Evolutionary conservation across 176 grass and related monocot species (phyloP).

Genomic region (Luzula sylvatica): DNA sequence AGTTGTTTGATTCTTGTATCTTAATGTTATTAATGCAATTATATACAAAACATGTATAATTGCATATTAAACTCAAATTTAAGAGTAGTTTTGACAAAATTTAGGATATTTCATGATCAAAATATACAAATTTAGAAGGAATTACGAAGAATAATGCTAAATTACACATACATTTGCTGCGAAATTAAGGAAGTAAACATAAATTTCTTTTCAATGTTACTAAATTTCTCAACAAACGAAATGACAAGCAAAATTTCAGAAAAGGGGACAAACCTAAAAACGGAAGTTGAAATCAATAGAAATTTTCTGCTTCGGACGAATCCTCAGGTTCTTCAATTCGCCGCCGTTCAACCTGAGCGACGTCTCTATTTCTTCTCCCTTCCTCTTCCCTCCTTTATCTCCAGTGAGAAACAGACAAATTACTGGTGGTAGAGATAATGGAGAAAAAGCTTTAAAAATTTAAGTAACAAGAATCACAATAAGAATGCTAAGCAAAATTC

Average conservation of each 20-base stretch:
- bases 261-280: constrained; percentile 33
- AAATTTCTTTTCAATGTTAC: not conserved
- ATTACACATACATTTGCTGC: not conserved
- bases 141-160: not conserved
- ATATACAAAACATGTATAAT: too few species aligned
- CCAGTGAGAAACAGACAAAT: too few species aligned
- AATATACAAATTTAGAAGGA: not conserved
- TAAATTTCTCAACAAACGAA: not conserved
- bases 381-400: too few species aligned
- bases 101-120: not conserved
- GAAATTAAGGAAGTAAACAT: too few species aligned
- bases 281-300: constrained; percentile 39
- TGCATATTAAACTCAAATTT: too few species aligned
- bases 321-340: constrained; percentile 38
- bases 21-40: too few species aligned
- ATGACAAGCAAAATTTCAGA: not conserved
- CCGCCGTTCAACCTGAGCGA: constrained; percentile 54
- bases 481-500: too few species aligned
- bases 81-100: not conserved
- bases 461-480: too few species aligned
- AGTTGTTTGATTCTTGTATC: too few species aligned
- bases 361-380: constrained; percentile 43
- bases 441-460: too few species aligned
- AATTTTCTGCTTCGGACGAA: constrained; percentile 89
- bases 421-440: too few species aligned